phyloP scores from a whole-genome alignment of 2,329 filamentous ascomycete genomes.

The Xylaria sp. region DNA sequence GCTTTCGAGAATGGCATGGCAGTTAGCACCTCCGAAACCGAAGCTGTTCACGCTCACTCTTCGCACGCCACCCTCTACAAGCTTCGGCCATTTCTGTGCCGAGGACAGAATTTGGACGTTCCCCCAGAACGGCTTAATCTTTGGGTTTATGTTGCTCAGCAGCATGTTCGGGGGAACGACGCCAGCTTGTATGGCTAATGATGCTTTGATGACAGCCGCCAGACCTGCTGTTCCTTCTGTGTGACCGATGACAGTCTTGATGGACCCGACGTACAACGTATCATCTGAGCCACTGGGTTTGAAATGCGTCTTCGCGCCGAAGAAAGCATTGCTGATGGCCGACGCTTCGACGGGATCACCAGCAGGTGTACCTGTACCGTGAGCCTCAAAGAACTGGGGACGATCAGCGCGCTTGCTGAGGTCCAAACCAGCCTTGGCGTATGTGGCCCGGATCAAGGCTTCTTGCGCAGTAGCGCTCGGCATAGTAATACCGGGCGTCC shows the following conservation, averaged over 20 bases:
- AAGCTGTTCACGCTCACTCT: constrained; percentile 43
- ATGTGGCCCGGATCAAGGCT: constrained; percentile 28
- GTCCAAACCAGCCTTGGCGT: constrained; percentile 32
- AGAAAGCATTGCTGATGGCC: constrained; percentile 41
- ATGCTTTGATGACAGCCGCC: constrained; percentile 34
- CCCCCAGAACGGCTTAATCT: constrained; percentile 22
- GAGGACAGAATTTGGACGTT: constrained; percentile 17
- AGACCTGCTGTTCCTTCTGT: constrained; percentile 38
- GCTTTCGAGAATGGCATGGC: constrained; percentile 42
- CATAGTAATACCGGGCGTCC: constrained; percentile 34
- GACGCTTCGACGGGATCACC: constrained; percentile 45
- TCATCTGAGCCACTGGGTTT: constrained; percentile 5
- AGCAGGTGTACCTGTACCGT: constrained; percentile 42
- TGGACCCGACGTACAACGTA: constrained; percentile 26
- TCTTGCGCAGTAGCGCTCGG: constrained; percentile 27
- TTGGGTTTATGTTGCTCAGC: constrained; percentile 20
- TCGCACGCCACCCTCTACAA: constrained; percentile 16
- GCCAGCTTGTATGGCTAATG: constrained; percentile 19
- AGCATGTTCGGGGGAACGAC: constrained; percentile 31
- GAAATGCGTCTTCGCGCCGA: not conserved
- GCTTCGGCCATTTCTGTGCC: constrained; percentile 26
- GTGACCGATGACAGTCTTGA: constrained; percentile 38
- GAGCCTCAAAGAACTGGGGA: constrained; percentile 48
- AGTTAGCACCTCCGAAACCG: constrained; percentile 42
- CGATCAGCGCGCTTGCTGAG: constrained; percentile 27